phyloP scores from a whole-genome alignment of 2,329 filamentous ascomycete species.

The Hysterium pulicare region DNA sequence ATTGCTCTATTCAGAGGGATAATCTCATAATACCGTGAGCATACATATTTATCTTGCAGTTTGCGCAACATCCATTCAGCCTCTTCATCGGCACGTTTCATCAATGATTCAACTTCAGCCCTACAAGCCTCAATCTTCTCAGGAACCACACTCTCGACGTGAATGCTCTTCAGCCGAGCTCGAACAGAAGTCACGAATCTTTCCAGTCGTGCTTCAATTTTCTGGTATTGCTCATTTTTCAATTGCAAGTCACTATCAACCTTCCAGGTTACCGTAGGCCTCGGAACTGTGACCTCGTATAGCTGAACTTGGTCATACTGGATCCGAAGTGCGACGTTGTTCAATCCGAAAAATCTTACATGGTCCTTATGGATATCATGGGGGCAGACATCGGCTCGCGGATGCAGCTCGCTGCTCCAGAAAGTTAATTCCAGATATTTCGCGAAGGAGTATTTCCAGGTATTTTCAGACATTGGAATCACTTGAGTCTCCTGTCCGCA shows the following conservation, averaged over 20 bases:
- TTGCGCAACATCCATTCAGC: conserved; percentile 69
- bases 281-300: conserved; percentile 89
- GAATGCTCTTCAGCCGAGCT: conserved; percentile 79
- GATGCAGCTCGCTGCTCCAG: conserved; percentile 82
- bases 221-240: conserved; percentile 86
- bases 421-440: conserved; percentile 98
- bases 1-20: conserved; percentile 89
- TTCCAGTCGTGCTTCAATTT: conserved; percentile 76
- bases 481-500: conserved; percentile 89
- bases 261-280: conserved; percentile 92
- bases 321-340: conserved; percentile 79
- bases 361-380: conserved; percentile 94
- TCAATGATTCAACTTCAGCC: conserved; percentile 73
- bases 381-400: conserved; percentile 71
- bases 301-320: conserved; percentile 92
- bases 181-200: conserved; percentile 87
- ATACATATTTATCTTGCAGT: conserved; percentile 86
- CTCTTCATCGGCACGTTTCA: conserved; percentile 79
- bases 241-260: conserved; percentile 89
- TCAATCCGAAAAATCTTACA: conserved; percentile 85
- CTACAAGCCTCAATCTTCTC: conserved; percentile 83
- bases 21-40: conserved; percentile 93
- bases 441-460: conserved; percentile 97
- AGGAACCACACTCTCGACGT: conserved; percentile 83
- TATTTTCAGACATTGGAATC: conserved; percentile 86